Evolutionary conservation across 164 flowering plant species (phyloP), one percentile per base, ranked within the genome.

Genomic region (Sedum album): DNA sequence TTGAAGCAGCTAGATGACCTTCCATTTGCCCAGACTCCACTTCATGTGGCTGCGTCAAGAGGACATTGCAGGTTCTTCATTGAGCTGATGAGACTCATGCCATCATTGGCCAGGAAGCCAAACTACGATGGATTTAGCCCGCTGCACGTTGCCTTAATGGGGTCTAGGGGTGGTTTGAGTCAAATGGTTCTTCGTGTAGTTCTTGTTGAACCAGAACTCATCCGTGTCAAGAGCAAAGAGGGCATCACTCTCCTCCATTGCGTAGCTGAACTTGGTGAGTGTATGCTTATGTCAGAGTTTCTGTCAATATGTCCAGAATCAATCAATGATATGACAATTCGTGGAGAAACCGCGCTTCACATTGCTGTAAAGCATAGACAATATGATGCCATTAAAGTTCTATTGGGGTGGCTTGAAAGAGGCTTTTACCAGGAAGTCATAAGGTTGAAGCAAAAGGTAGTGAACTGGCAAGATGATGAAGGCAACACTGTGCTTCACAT

Each of bases 341-440:
- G 42, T 4, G 25, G 65, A 1, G 75, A 79, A 39, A 79, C 68
- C 31, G 81, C 77, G 5, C 53, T 76, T 31, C 79, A 79, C 57
- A 42, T 71, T 39, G 75, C 74, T 18, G 67, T 70, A 44, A 68
- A 57, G 31, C 48, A 61, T 6, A 4, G 39, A 10, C 51, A 0
- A 51, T 6, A 26, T 0, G 67, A 53, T 0, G 76, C 78, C 17
- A 18, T 66, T 42, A 33, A 73, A 31, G 42, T 73, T 10, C 28
- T 75, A 11, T 0, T 71, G 11, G 68, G 68, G 42, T 66, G 76
- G 74, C 74, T 79, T 13, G 5, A 31, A 9, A 13, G 48, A 18
- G 55, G 30, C 31, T 9, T 41, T 49, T 51, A 28, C 20, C 5
- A 41, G 15, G 57, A 33, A 1, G 46, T 26, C 11, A 5, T 4